phyloP scores from a whole-genome alignment of 2,329 filamentous ascomycete genomes.

The Seiridium unicorne region DNA sequence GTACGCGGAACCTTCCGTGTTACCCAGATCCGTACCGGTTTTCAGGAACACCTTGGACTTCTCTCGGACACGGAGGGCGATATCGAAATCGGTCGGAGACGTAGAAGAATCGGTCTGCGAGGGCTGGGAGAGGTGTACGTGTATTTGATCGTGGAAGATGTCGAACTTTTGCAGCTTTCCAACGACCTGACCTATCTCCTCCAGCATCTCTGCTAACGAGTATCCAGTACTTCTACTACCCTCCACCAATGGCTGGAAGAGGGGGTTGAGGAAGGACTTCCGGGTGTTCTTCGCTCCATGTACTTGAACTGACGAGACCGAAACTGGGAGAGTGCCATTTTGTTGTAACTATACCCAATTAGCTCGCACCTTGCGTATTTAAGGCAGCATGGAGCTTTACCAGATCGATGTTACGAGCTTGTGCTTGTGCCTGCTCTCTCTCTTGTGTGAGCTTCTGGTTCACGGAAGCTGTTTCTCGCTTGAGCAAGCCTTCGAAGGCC shows the following conservation, averaged over 20 bases:
- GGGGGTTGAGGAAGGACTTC: constrained; percentile 74
- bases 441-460: constrained; percentile 24
- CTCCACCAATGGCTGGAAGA: constrained; percentile 76
- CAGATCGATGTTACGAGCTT: constrained; percentile 63
- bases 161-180: constrained; percentile 73
- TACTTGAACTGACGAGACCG: constrained; percentile 81
- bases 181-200: constrained; percentile 24
- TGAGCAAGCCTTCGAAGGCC: constrained; percentile 28
- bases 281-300: constrained; percentile 84
- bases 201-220: constrained; percentile 76
- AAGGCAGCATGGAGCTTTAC: constrained; percentile 38
- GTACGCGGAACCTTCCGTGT: constrained; percentile 91
- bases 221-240: constrained; percentile 65
- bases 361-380: not conserved
- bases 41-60: constrained; percentile 83
- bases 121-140: constrained; percentile 78
- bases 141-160: constrained; percentile 82
- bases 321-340: constrained; percentile 84
- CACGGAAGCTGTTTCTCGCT: constrained; percentile 24
- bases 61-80: constrained; percentile 77
- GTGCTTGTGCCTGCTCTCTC: constrained; percentile 41
- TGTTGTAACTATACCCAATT: constrained; percentile 62
- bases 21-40: constrained; percentile 92
- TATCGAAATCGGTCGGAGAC: constrained; percentile 74
- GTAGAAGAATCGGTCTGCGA: constrained; percentile 66